Evolutionary conservation across 805 yeast species (phyloP), one percentile per base, ranked within the genome.

Genomic region (Candida ficus): DNA sequence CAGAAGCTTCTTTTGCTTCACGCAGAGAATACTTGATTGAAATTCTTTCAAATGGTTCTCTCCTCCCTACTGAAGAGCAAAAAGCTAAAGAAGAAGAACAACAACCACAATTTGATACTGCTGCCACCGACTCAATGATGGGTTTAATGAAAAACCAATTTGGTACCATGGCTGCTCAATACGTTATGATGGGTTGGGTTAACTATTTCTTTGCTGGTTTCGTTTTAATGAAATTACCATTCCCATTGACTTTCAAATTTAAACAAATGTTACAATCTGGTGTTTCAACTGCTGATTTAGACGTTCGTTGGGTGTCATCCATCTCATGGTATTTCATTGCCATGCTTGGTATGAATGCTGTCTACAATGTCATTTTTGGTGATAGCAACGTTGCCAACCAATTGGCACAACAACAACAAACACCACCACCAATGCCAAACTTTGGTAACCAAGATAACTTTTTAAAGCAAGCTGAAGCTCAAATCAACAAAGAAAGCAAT

Each of bases 311-410:
- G 78, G 98, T 93, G 14, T 82, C 93, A 28, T 80, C 96, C 3
- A 83, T 93, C 17, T 88, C 97, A 5, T 93, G 98, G 98, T 93
- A 91, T 60, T 86, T 93, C 60, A 84, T 91, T 39, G 85, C 88
- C 41, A 75, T 88, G 45, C 61, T 90, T 37, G 98, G 98, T 22
- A 71, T 93, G 45, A 76, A 77, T 49, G 83, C 96, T 0, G 80
- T 93, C 2, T 83, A 82, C 58, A 73, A 84, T 29, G 70, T 91
- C 39, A 47, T 89, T 7, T 71, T 87, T 48, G 80, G 78, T 11
- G 77, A 73, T 43, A 56, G 51, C 4, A 61, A 66, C 7, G 66
- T 73, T 34, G 76, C 69, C 2, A 66, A 68, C 33, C 68, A 69
- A 32, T 58, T 75, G 52, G 63, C 66, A 47, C 63, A 63, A 38